phyloP scores from a whole-genome alignment of 2,329 filamentous ascomycete genomes.

The Teratosphaeria viscida region DNA sequence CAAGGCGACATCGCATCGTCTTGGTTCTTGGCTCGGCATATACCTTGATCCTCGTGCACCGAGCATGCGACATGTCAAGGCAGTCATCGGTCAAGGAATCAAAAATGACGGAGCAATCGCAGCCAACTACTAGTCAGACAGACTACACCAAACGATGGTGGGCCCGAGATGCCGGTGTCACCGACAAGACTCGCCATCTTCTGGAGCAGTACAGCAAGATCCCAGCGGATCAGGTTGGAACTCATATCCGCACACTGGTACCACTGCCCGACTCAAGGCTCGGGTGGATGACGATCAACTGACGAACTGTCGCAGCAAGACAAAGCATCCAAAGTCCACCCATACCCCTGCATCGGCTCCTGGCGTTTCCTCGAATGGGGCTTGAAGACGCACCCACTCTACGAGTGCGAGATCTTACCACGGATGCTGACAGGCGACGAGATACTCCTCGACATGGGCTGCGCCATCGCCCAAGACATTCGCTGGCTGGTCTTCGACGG shows the following conservation, averaged over 20 bases:
- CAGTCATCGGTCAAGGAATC: background rate
- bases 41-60: no score
- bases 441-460: constrained; percentile 30
- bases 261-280: background rate
- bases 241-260: constrained; percentile 22
- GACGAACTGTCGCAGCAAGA: constrained; percentile 2
- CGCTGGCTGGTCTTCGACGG: constrained; percentile 30
- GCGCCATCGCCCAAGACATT: constrained; percentile 31
- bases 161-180: constrained; percentile 6
- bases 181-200: constrained; percentile 22
- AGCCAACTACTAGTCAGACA: background rate
- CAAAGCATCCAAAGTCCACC: constrained; percentile 7
- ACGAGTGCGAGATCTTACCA: constrained; percentile 15
- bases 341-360: constrained; percentile 10
- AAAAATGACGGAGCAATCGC: background rate
- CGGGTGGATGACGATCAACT: background rate
- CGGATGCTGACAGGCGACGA: constrained; percentile 20
- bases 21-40: no score
- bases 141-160: constrained; percentile 1
- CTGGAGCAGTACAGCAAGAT: constrained; percentile 32
- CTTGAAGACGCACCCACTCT: constrained; percentile 13
- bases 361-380: constrained; percentile 8
- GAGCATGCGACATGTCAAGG: no score
- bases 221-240: constrained; percentile 23
- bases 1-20: background rate